Conservation (phyloP, 1,284 basidiomycete genomes). For the Exobasidium cylindrosporum region DNA sequence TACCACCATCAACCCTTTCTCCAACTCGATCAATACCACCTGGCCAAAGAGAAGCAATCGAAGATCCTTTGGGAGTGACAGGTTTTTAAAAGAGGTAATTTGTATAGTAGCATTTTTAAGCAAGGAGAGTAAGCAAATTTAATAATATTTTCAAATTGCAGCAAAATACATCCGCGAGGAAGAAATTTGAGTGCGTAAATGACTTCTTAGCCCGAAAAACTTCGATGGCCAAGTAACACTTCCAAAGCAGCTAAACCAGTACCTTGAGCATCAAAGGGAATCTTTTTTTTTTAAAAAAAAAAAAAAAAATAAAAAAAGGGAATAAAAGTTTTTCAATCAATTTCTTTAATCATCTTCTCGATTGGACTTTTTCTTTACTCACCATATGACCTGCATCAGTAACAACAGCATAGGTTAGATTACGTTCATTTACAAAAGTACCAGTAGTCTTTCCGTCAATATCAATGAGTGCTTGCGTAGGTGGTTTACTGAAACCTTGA, state of each 20-base stretch:
- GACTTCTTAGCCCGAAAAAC: too few species aligned
- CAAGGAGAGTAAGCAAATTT: too few species aligned
- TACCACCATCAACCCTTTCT: not conserved
- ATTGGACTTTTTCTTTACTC: too few species aligned
- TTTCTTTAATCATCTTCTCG: too few species aligned
- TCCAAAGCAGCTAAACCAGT: not conserved
- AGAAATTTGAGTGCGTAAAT: too few species aligned
- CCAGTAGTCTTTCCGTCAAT: not conserved
- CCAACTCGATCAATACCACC: not conserved
- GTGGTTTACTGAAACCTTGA: constrained; percentile 40
- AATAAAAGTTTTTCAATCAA: too few species aligned
- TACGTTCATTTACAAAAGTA: not conserved
- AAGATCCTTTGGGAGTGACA: not conserved
- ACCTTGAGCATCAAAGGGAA: not conserved
- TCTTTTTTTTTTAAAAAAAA: too few species aligned
- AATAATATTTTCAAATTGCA: too few species aligned
- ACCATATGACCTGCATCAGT: constrained; percentile 1
- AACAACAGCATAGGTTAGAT: not conserved
- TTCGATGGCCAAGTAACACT: not conserved
- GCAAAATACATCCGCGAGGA: too few species aligned
- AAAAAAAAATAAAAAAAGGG: too few species aligned
- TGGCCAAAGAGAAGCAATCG: not conserved
- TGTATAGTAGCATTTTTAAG: too few species aligned
- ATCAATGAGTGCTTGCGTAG: not conserved
- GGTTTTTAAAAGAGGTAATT: too few species aligned